These are phyloP conservation scores for Trichosporon sp. DNA, from an alignment of 1,284 basidiomycete genomes.

Conservation along the genomic window DNA sequence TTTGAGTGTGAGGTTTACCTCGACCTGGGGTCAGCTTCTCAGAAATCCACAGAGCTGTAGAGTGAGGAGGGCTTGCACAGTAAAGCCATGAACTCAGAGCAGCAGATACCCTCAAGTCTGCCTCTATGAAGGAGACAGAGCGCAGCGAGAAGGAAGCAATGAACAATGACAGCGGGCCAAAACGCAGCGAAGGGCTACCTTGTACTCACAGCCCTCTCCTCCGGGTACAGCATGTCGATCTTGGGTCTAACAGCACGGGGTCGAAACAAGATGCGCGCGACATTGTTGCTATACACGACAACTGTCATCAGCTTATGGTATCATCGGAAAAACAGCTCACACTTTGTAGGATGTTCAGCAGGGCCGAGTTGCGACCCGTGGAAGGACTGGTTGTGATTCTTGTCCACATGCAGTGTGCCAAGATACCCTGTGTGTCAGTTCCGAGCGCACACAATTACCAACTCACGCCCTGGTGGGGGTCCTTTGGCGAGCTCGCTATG, in stretches of 20 bases:
- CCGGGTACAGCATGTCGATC: constrained; percentile 36
- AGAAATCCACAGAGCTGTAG: no score
- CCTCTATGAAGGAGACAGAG: neutral
- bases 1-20: constrained; percentile 33
- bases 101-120: neutral
- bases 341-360: constrained; percentile 37
- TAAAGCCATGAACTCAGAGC: neutral
- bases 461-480: constrained; percentile 29
- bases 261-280: constrained; percentile 38
- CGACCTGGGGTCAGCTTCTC: constrained; percentile 24
- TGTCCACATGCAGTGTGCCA: constrained; percentile 34
- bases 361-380: constrained; percentile 36
- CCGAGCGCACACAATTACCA: neutral
- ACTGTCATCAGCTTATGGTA: neutral
- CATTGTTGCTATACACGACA: constrained; percentile 32
- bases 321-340: constrained; percentile 13
- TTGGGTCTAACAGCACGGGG: constrained; percentile 34
- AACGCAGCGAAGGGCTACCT: no score
- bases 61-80: no score
- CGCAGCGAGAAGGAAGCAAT: no score
- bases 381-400: constrained; percentile 26
- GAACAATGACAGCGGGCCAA: no score
- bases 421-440: constrained; percentile 29
- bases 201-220: constrained; percentile 32
- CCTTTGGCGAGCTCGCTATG: constrained; percentile 35